A percentile compares a stretch with the other conserved stretches of the same genome.
phyloP scores from a whole-genome alignment of 257 asterid species.

The Plantago major region DNA sequence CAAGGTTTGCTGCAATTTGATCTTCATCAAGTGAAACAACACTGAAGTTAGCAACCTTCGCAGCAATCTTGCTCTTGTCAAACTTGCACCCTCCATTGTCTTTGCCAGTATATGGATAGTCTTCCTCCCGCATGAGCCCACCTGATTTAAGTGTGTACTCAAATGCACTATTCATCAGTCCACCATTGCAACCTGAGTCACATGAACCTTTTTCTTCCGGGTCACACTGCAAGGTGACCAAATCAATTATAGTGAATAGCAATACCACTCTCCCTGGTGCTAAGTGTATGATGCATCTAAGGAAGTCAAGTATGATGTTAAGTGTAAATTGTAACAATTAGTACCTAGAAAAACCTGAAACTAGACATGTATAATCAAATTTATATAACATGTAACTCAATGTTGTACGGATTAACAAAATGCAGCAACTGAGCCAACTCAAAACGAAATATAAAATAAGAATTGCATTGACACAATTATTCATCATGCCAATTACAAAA shows the following conservation, averaged over 20 bases:
- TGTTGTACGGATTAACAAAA: no score
- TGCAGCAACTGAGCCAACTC: no score
- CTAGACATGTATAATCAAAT: no score
- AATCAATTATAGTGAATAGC: background rate
- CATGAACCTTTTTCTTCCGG: constrained; percentile 73
- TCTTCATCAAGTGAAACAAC: constrained; percentile 80
- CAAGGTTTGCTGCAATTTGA: constrained; percentile 89
- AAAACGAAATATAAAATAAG: no score
- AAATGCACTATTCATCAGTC: constrained; percentile 86
- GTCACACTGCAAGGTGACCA: constrained; percentile 54
- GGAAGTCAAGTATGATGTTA: no score
- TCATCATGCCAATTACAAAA: no score
- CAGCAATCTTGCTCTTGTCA: constrained; percentile 67
- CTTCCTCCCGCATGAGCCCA: constrained; percentile 82
- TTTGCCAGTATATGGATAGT: constrained; percentile 81
- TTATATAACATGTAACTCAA: no score
- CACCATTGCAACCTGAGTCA: constrained; percentile 86
- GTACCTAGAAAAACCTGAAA: no score
- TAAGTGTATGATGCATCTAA: no score
- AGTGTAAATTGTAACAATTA: no score
- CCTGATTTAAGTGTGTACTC: constrained; percentile 81
- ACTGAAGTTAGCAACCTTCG: constrained; percentile 86
- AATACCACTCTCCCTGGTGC: no score
- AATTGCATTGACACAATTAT: no score
- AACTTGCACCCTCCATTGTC: constrained; percentile 69